Evolutionary conservation across 2,329 filamentous ascomycete species (phyloP), one percentile per base, ranked within the genome.

Genomic region (Colletotrichum sp.): DNA sequence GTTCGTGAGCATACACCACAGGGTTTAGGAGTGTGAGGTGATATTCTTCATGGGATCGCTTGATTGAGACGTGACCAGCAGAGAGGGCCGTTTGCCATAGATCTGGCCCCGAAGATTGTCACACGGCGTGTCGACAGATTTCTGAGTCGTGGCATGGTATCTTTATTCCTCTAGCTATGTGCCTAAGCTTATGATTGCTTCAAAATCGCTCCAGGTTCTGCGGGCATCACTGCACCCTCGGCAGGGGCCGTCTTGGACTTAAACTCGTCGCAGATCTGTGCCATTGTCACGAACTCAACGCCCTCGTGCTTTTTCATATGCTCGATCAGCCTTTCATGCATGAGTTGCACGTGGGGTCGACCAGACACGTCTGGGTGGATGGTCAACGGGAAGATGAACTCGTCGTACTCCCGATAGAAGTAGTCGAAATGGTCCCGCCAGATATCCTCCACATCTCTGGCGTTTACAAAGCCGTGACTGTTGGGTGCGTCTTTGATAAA

Each of bases 371-470:
- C 94, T 0, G 94, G 94, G 82, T 95, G 94, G 43, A 95, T 93
- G 0, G 94, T 95, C 83, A 95, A 93, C 0, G 94, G 93, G 79
- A 95, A 95, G 68, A 95, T 90, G 77, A 95, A 95, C 78, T 94
- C 92, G 78, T 95, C 93, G 77, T 94, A 93, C 82, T 95, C 93
- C 32, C 93, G 87, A 81, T 95, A 95, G 80, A 94, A 95, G 83
- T 95, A 95, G 79, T 93, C 89, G 75, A 94, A 94, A 77, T 93
- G 91, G 75, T 93, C 91, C 64, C 89, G 85, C 92, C 91, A 93
- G 38, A 93, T 88, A 38, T 92, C 90, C 79, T 94, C 91, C 2
- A 93, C 88, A 76, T 92, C 91, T n/a, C 89, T 84, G 1, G 89
- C 85, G 71, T 89, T 89, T 21, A 88, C 86, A 78, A 85, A 93